These are phyloP conservation scores for Sordaria brevicollis DNA, from an alignment of 495 filamentous ascomycete genomes.

Conservation along the genomic window DNA sequence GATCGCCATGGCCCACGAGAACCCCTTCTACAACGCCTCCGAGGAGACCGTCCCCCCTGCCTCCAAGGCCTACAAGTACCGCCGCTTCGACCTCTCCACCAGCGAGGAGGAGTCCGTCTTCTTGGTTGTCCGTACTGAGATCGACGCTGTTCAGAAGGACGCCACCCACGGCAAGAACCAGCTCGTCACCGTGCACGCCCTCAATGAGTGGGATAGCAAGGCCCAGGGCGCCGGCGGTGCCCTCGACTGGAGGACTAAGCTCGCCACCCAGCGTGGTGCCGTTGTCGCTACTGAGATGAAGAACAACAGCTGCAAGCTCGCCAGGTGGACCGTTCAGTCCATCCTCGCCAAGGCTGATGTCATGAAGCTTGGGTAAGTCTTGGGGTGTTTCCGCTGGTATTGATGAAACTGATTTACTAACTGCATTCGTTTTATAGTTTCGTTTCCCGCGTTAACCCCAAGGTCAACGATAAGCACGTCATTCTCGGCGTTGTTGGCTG, in stretches of 20 bases:
- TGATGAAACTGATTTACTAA: constrained; percentile 14
- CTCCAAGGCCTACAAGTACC: constrained; percentile 96
- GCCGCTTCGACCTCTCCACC: constrained; percentile 86
- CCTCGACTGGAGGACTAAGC: constrained; percentile 90
- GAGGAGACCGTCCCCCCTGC: constrained; percentile 90
- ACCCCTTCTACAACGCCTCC: constrained; percentile 93
- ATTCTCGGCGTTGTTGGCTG: constrained; percentile 92
- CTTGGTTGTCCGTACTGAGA: constrained; percentile 88
- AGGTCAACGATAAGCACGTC: constrained; percentile 80
- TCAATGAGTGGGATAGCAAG: constrained; percentile 98
- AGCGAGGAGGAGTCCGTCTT: constrained; percentile 88
- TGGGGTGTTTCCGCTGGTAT: not conserved
- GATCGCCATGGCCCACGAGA: constrained; percentile 72
- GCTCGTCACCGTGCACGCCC: constrained; percentile 82
- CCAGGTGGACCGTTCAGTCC: constrained; percentile 90
- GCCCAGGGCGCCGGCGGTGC: constrained; percentile 90
- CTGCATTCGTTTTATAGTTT: constrained; percentile 47
- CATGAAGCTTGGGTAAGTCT: constrained; percentile 86
- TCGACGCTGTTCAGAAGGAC: constrained; percentile 94
- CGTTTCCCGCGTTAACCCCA: constrained; percentile 86
- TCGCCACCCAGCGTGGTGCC: constrained; percentile 84
- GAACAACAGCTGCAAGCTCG: constrained; percentile 98
- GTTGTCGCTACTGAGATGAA: constrained; percentile 99
- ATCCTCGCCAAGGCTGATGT: constrained; percentile 91
- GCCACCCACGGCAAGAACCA: constrained; percentile 79